Evolutionary conservation across 257 asterid species (phyloP), one percentile per base, ranked within the genome.

Genomic region (Rhazya stricta): DNA sequence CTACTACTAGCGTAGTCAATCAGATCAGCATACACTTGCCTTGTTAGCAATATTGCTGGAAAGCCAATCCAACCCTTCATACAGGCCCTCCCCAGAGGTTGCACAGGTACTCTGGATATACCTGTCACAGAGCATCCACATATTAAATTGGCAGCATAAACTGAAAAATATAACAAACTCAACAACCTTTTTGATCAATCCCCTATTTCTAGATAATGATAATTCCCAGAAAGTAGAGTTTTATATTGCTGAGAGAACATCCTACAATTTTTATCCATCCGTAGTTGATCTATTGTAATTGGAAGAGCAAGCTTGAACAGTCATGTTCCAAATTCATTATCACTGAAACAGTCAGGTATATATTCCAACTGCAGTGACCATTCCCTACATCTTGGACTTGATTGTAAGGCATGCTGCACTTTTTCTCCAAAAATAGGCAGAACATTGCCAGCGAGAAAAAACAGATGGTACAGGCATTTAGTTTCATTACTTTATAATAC

Each of bases 21-120:
- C 27, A 63, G 19, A 37, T 19, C 61, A 41, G 48, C 37, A 9
- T 56, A 29, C 12, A 53, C 81, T 78, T 67, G 74, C 81, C 85
- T 81, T 81, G 80, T 73, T 70, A 37, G 82, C 85, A 67, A 81
- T 81, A 79, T 81, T 81, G 85, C 56, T 81, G 32, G 85, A 81
- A 63, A 81, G 85, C 85, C 85, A 81, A 37, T 81, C 85, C 69
- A 81, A 58, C 58, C 85, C 85, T 78, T 81, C 85, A 37, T 81
- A 81, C 29, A 81, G 85, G 25, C 85, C 85, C 75, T 81, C 85
- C 32, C 82, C 82, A 56, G 85, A 81, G 50, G 82, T 81, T 27
- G 85, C 82, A 45, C 82, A 78, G 2, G 85, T 81, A 82, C 82
- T 81, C 78, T 78, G 82, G 11, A 81, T 80, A 61, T 80, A 80